Base-by-base conservation (phyloP, 108 stramenopile genomes). In the Cyclotella choctawhatcheeana region DNA sequence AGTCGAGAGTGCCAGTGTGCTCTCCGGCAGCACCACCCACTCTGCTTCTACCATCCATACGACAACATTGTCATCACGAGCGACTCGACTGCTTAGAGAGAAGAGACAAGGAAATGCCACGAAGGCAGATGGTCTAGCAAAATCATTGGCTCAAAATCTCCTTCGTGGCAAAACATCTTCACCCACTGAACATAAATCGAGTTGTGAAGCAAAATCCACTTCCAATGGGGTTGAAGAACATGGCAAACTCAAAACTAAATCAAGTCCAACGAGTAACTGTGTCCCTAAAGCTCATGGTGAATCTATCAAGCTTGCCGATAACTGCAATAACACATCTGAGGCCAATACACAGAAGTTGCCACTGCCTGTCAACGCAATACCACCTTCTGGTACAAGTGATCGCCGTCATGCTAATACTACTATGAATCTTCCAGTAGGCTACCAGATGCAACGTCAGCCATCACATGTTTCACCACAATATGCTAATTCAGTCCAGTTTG, bases 71-170 rank as follows among this genome's bases (percentile, higher is more conserved):
- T 79, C 77, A 32, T 44, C 71, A 2, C 70, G 77, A 30, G 77
- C 77, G 0, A 71, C 58, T n/a, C 35, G 65, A 35, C 69, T 79
- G 60, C 43, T 79, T 40, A 67, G 65, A 67, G 59, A 71, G 43
- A 79, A 79, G 71, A 51, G 70, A 51, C 47, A 69, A 43, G 50
- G 44, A 26, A 60, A 51, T 60, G 47, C n/a, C 17, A 48, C 31
- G 20, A 61, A 61, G 24, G 34, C 70, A 0, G 64, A 67, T 25
- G 59, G 32, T n/a, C 21, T 67, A 0, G 74, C 58, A 21, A 66
- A 59, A 44, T 53, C 44, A 17, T 50, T 61, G 18, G 51, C 58
- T 21, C 35, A 58, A 48, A 77, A 64, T 24, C 58, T 69, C 7
- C 62, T 77, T 22, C 58, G 55, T 10, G 68, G 62, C 44, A 64